Evolutionary conservation across 1,139 yeast species (phyloP).

Genomic region (Candida dubliniensis): DNA sequence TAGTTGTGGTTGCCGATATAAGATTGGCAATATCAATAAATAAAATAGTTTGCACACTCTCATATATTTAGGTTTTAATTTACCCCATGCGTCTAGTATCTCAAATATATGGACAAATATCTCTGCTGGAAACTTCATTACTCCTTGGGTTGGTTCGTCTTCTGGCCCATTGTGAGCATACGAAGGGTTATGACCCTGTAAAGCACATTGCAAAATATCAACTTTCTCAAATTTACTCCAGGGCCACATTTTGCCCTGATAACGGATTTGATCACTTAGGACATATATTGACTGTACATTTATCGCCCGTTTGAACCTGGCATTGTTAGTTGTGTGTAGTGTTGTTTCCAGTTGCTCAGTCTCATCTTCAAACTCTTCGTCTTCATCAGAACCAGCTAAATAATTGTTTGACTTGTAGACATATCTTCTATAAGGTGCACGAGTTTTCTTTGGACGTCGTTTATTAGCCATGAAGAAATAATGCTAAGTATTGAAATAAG

Average conservation of each 20-base stretch:
- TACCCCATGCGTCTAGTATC: conserved; percentile 33
- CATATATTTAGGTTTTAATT: conserved; percentile 51
- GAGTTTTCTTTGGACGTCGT: conserved; percentile 77
- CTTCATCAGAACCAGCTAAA: conserved; percentile 33
- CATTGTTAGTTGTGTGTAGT: conserved; percentile 24
- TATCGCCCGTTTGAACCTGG: conserved; percentile 31
- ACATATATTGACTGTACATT: conserved; percentile 38
- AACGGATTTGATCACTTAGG: conserved; percentile 24
- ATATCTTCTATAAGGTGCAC: conserved; percentile 75
- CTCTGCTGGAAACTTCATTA: conserved; percentile 57
- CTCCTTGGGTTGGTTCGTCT: conserved; percentile 10
- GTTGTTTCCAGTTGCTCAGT: conserved; percentile 11
- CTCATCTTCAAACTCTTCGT: conserved; percentile 21
- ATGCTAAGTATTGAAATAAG: not conserved
- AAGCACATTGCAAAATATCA: conserved; percentile 41
- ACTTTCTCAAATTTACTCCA: conserved; percentile 46
- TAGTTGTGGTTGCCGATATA: conserved; percentile 65
- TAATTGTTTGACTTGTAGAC: conserved; percentile 60
- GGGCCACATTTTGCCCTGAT: conserved; percentile 40
- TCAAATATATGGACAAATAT: conserved; percentile 54
- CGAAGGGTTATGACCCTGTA: conserved; percentile 20
- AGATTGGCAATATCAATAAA: conserved; percentile 53
- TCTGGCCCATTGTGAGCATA: conserved; percentile 17
- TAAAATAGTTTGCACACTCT: conserved; percentile 66
- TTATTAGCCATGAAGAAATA: conserved; percentile 68